Percentiles rank a stretch among this genome's conserved stretches.
Evolutionary conservation across 2,329 filamentous ascomycete genomes (phyloP).

Genomic region (Sporothrix brunneoviolacea): DNA sequence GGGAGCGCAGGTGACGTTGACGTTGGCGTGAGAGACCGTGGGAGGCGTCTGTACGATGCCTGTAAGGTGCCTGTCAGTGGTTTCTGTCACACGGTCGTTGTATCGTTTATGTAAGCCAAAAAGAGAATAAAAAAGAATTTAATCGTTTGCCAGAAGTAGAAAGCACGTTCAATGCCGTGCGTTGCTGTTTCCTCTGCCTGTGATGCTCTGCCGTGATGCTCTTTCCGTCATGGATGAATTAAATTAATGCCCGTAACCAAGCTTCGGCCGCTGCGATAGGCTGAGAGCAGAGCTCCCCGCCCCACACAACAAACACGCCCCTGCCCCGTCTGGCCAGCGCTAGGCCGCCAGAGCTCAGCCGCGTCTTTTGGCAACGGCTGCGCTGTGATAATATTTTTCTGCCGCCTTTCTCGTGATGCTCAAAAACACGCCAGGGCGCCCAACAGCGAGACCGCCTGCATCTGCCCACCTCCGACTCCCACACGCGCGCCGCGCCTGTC

Average conservation of each 20-base stretch:
- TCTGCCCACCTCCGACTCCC: neutral
- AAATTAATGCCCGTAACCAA: neutral
- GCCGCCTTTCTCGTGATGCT: slow-evolving; percentile 10
- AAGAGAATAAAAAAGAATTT: neutral
- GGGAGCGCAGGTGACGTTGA: slow-evolving; percentile 11
- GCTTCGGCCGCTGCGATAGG: slow-evolving; percentile 3
- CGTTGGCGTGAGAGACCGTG: slow-evolving; percentile 1
- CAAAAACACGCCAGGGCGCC: slow-evolving; percentile 4
- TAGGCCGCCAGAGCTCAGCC: slow-evolving; percentile 16
- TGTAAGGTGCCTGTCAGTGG: no score
- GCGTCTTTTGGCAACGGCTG: slow-evolving; percentile 15
- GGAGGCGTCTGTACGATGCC: no score
- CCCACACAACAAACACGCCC: slow-evolving; percentile 11
- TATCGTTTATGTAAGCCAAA: no score
- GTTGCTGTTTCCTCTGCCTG: no score
- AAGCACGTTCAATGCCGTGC: neutral
- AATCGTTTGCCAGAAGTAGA: neutral
- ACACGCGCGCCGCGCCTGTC: neutral
- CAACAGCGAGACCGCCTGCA: neutral
- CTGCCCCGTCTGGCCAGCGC: slow-evolving; percentile 5
- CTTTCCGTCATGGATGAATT: neutral
- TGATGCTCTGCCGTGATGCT: no score
- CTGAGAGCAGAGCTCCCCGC: neutral
- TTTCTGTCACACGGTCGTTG: no score
- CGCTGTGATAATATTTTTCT: slow-evolving; percentile 12